Base-by-base conservation (phyloP, 2,329 filamentous ascomycete genomes). In the Scortechinia acanthostroma region DNA sequence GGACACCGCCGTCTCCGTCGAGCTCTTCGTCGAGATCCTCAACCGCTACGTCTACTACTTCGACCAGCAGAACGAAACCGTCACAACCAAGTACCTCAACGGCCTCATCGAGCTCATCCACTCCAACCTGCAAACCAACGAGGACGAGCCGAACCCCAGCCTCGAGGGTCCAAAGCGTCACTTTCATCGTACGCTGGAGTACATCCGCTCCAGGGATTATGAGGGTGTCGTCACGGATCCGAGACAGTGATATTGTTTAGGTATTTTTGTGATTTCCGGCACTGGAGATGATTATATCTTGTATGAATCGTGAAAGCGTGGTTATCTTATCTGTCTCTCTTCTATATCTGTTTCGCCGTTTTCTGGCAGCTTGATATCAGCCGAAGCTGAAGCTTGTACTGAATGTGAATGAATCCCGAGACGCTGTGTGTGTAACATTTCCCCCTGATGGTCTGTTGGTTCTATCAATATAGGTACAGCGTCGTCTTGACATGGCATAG, bases 41-140 rank as follows among this genome's bases (percentile, higher is more conserved):
- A 88, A 88, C 58, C 74, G 84, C 59, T 88, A 88, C 60, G 83
- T 88, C 45, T 88, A 88, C 61, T 88, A 88, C 64, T 88, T 87
- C 59, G 84, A 88, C 60, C 83, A 88, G 58, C 82, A 87, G 56
- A 88, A 88, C 61, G 84, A 88, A 54, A 83, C 81, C 42, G 84
- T 88, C 22, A 88, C 84, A 10, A 86, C 76, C 2, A 88, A 87
- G 63, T 88, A 88, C 55, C 69, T 88, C 42, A 88, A 88, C 54
- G 84, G 84, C 4, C 72, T 88, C 30, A 87, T 88, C 55, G 84
- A 88, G 59, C 71, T 88, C 47, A 88, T 88, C 52, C 82, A 88
- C 57, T 86, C 80, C 13, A 88, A 88, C 54, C 71, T 88, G 13
- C 75, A 78, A 56, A 82, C 76, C 22, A 81, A 77, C 53, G 72